A percentile compares a stretch with the other conserved stretches of the same genome.
Evolutionary conservation across 331 rosid genomes (phyloP).

Genomic region (Cydonia oblonga): DNA sequence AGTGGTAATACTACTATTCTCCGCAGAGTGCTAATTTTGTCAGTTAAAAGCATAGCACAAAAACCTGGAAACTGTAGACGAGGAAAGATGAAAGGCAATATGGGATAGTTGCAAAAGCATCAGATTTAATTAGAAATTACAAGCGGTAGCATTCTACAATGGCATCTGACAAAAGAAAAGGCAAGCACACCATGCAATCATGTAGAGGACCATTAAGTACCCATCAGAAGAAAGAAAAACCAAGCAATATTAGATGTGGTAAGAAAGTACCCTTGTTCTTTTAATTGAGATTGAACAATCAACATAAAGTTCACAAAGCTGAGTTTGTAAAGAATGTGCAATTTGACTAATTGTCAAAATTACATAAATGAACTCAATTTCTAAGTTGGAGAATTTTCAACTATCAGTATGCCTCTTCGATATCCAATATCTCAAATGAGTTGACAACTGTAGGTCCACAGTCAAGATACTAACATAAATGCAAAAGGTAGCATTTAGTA

Average conservation of each 20-base stretch:
- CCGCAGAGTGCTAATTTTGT: background rate
- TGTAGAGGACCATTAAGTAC: background rate
- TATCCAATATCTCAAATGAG: background rate
- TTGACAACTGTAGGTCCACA: background rate
- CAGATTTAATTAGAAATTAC: background rate
- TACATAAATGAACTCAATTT: background rate
- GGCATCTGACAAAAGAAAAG: background rate
- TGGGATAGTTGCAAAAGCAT: background rate
- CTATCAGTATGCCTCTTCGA: background rate
- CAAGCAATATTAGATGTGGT: background rate
- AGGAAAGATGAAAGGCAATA: background rate
- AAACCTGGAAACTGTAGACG: background rate
- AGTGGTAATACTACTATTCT: background rate
- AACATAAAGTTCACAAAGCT: background rate
- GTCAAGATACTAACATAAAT: background rate
- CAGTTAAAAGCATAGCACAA: background rate
- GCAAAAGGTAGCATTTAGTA: background rate
- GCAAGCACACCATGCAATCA: background rate
- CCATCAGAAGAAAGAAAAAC: background rate
- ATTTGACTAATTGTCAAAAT: background rate
- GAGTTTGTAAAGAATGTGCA: background rate
- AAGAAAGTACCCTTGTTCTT: background rate
- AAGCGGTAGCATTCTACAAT: background rate
- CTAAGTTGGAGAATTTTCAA: background rate
- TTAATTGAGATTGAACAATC: background rate